Percentiles rank a stretch among this genome's conserved stretches.
phyloP scores from a whole-genome alignment of 208 protist genomes.

The Entamoeba moshkovskii region DNA sequence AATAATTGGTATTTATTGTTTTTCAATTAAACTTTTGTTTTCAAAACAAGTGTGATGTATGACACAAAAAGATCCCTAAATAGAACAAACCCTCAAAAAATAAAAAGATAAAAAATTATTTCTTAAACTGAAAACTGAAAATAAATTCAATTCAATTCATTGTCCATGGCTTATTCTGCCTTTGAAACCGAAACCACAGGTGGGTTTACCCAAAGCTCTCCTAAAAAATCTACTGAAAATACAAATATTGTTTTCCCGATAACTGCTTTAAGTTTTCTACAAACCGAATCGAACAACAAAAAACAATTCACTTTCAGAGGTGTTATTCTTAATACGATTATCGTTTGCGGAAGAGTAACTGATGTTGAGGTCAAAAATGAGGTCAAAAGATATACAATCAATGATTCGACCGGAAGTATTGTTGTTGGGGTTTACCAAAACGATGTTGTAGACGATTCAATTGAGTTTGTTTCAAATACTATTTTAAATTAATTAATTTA shows the following conservation, averaged over 20 bases:
- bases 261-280: neutral
- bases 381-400: neutral
- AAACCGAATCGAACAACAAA: neutral
- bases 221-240: neutral
- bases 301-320: neutral
- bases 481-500: neutral
- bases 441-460: neutral
- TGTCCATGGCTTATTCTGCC: neutral
- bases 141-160: too few relatives aligned
- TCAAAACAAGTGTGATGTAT: too few relatives aligned
- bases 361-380: neutral
- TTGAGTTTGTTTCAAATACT: neutral
- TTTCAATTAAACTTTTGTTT: too few relatives aligned
- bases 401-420: neutral
- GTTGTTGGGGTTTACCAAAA: neutral
- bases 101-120: too few relatives aligned
- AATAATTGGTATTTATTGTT: too few relatives aligned
- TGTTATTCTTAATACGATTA: neutral
- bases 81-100: too few relatives aligned
- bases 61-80: too few relatives aligned
- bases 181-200: neutral
- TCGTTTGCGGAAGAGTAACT: neutral
- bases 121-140: too few relatives aligned
- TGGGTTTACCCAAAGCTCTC: neutral
- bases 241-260: neutral